Base-by-base conservation (phyloP, 2,329 filamentous ascomycete species). In the Nemania bipapillata region DNA sequence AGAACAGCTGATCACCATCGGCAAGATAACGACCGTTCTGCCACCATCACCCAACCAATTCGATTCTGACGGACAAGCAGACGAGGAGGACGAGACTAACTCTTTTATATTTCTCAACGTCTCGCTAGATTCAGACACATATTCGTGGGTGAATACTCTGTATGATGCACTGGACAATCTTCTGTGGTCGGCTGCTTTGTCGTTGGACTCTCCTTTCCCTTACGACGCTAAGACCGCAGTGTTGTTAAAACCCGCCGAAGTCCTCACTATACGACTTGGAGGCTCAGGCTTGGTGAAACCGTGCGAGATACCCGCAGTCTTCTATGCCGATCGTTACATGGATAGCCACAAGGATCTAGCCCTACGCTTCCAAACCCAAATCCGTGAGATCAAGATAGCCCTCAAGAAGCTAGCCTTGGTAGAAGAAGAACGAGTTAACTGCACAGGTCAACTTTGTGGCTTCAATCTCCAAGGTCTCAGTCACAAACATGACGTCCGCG, bases 281-380 rank as follows among this genome's bases (percentile, higher is more conserved):
- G 80, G 80, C 2, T 78, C 81, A 3, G 83, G 82, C 1, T 78
- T 83, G 4, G 74, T 78, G 7, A 81, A 82, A 52, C 80, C 80
- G 2, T 79, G 87, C 49, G 84, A 87, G 3, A 83, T 89, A 37
- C 86, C 86, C 5, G 77, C 79, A 49, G 77, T 83, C 12, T 83
- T 87, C 69, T 88, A 86, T 71, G 83, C 85, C 0, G 86, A 88
- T 74, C 83, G 81, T n/a, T 89, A 88, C 65, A 76, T 86, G 59
- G 78, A 80, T 55, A 77, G 73, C 11, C 81, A 83, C 15, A 83
- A 82, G 63, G 78, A 84, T 11, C 82, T 85, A 60, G 83, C 86
- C 15, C 69, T 82, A 8, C 79, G 81, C 7, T 85, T 87, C 49
- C 83, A 84, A 67, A 71, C 72, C 58, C 65, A 80, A 72, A 72